Evolutionary conservation across 2,329 filamentous ascomycete species (phyloP).

Genomic region (Blumeriella jaapii): DNA sequence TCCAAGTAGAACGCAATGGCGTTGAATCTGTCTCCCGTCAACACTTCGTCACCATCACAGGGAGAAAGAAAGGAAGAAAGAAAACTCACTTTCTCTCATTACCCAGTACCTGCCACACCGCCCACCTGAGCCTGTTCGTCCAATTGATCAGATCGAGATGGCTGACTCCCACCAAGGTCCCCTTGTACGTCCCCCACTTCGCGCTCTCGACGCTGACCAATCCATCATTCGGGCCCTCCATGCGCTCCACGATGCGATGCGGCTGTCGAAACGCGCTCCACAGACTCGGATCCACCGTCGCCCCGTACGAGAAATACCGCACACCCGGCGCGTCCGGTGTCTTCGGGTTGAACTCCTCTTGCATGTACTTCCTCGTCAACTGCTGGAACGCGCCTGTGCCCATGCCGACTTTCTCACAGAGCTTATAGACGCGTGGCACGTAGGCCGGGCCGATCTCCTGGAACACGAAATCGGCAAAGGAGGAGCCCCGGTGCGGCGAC

Average conservation of each 20-base stretch:
- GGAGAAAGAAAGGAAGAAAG: too few relatives aligned
- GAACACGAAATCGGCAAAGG: conserved; percentile 44
- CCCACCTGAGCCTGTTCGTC: conserved; percentile 49
- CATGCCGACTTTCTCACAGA: conserved; percentile 40
- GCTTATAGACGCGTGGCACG: conserved; percentile 43
- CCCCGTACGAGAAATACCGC: conserved; percentile 52
- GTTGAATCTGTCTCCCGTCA: conserved; percentile 40
- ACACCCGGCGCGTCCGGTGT: conserved; percentile 42
- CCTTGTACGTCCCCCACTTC: conserved; percentile 51
- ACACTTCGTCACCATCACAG: neutral
- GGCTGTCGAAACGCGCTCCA: conserved; percentile 52
- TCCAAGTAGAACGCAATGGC: conserved; percentile 56
- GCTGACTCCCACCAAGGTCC: conserved; percentile 48
- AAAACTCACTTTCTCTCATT: conserved; percentile 38
- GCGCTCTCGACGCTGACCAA: conserved; percentile 55
- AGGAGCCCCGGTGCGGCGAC: conserved; percentile 29
- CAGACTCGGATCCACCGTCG: conserved; percentile 43
- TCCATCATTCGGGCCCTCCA: conserved; percentile 52
- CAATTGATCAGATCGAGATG: conserved; percentile 59
- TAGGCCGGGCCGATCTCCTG: conserved; percentile 34
- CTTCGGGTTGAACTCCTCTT: conserved; percentile 44
- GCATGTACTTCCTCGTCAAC: conserved; percentile 48
- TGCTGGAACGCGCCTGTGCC: conserved; percentile 50
- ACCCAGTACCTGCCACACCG: conserved; percentile 40
- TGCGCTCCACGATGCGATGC: conserved; percentile 36